Base-by-base conservation (phyloP, 1,284 basidiomycete species). In the Irpex lacteus region DNA sequence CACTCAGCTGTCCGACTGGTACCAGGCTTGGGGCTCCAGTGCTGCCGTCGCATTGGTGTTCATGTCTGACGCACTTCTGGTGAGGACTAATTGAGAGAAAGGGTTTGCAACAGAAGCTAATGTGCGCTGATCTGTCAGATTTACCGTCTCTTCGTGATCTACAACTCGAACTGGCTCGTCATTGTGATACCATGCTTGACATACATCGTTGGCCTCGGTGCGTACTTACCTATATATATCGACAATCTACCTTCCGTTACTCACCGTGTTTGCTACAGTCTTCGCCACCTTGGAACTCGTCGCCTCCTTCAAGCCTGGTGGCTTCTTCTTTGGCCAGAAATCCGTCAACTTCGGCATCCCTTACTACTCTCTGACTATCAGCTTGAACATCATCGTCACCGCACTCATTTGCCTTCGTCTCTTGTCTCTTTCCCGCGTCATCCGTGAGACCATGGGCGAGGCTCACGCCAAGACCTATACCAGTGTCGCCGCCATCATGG, bases 141-240 rank as follows among this genome's bases (percentile, higher is more conserved):
- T 38, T 69, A 70, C 54, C 68, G 70, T 36, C 65, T 66, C 44
- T 70, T 49, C 63, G 60, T 70, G 32, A 62, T 72, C 26, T 71
- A 63, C 56, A 40, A 54, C 18, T 65, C 61, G 19, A 64, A 62
- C 49, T 60, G 36, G 18, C 52, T 47, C 34, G 38, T 70, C 40
- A 66, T 70, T 37, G 37, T 69, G 38, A 37, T 72, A 8, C 70
- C 70, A 1, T 37, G 65, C 11, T 62, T 72, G 4, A 50, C 68
- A 7, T 70, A 67, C 60, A 56, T 70, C n/a, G 67, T 61, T 36
- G 63, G 66, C 7, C 49, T 66, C 38, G 55, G 67, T 68, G 53
- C 19, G 68, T 60, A 26, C 50, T 9, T 26, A 21, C 34, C 34
- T 26, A 13, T 6, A 18, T 15, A 32, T 8, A 26, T 11, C 49